Evolutionary conservation across 257 asterid species (phyloP).

Genomic region (Gentiana dahurica): DNA sequence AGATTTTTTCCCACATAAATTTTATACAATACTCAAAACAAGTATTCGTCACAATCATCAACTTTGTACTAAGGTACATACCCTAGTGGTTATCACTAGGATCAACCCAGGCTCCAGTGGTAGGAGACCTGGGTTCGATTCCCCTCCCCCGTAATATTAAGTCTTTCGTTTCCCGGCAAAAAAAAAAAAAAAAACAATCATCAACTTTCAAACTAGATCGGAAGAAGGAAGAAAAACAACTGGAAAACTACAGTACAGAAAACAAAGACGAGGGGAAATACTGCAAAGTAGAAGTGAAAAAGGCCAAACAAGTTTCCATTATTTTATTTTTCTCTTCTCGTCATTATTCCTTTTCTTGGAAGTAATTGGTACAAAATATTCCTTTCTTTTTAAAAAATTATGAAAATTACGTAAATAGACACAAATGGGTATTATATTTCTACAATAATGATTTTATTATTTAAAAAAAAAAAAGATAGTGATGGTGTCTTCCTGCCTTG

Average conservation of each 20-base stretch:
- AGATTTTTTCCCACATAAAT: too few species aligned
- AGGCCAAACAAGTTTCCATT: not conserved
- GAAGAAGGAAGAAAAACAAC: too few species aligned
- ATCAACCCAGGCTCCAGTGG: too few species aligned
- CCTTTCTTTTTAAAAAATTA: conserved; percentile 8
- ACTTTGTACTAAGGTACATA: too few species aligned
- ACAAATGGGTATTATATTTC: conserved; percentile 24
- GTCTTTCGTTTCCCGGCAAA: too few species aligned
- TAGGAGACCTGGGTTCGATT: too few species aligned
- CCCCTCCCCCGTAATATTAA: too few species aligned
- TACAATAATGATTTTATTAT: conserved; percentile 11
- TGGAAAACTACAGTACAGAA: not conserved
- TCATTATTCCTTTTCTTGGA: conserved; percentile 34
- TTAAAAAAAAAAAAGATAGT: conserved; percentile 22
- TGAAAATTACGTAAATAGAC: conserved; percentile 19
- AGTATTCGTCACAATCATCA: too few species aligned
- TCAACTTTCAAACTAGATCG: too few species aligned
- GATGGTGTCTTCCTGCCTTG: conserved; percentile 72
- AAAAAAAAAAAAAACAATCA: too few species aligned
- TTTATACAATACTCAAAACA: too few species aligned
- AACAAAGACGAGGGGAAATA: not conserved
- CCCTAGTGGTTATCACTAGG: too few species aligned
- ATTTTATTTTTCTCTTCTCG: conserved; percentile 12
- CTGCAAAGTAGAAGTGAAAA: conserved; percentile 1
- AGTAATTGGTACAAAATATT: conserved; percentile 22